A percentile compares a stretch with the other conserved stretches of the same genome.
phyloP scores from a whole-genome alignment of 176 grass and related monocot genomes.

The Thalia dealbata region DNA sequence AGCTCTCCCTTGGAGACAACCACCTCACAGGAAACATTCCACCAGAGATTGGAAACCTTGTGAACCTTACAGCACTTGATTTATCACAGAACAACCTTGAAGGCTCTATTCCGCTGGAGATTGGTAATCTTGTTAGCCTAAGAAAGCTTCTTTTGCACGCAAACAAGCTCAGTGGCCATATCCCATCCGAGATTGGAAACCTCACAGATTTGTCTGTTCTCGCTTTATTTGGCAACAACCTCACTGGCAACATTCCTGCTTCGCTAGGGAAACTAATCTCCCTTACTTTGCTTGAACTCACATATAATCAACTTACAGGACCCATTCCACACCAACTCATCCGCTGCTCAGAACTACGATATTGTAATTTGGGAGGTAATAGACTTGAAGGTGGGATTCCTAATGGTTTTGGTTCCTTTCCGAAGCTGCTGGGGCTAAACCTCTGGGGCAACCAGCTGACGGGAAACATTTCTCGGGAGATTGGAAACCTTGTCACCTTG shows the following conservation, averaged over 20 bases:
- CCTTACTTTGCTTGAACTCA: no score
- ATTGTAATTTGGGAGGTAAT: not conserved
- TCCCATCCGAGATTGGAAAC: not conserved
- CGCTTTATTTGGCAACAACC: not conserved
- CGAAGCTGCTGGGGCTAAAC: not conserved
- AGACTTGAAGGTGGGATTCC: not conserved
- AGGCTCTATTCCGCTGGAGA: not conserved
- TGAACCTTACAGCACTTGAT: not conserved
- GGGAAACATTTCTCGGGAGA: conserved; percentile 16
- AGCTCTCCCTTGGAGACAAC: not conserved
- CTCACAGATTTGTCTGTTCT: not conserved
- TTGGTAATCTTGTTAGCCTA: not conserved
- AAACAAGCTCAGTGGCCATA: not conserved
- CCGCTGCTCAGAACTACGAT: no score
- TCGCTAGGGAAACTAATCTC: not conserved
- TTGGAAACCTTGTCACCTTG: conserved; percentile 17
- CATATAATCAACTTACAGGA: no score
- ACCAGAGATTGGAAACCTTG: not conserved
- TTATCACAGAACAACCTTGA: conserved; percentile 9
- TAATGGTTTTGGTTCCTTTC: not conserved
- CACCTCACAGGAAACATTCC: not conserved
- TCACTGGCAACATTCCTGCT: not conserved
- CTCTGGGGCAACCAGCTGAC: not conserved
- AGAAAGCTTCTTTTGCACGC: not conserved
- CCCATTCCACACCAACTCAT: no score